A percentile compares a stretch with the other conserved stretches of the same genome.
Evolutionary conservation across 2,329 filamentous ascomycete genomes (phyloP).

Genomic region (Penicillium sp.): DNA sequence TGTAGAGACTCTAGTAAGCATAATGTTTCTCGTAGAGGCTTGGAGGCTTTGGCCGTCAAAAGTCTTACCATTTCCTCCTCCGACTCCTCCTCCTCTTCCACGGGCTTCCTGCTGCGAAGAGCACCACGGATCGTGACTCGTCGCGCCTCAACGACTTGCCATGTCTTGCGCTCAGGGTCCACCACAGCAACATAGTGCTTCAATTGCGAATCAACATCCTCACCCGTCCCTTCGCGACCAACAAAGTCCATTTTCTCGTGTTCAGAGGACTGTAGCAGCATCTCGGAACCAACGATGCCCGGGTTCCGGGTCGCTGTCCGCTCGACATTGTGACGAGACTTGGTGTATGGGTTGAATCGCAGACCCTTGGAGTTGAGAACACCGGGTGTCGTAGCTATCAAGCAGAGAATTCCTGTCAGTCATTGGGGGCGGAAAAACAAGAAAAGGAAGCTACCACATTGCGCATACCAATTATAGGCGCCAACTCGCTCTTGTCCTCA

Average conservation of each 20-base stretch:
- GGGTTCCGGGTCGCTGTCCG: slow-evolving; percentile 27
- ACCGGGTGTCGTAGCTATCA: slow-evolving; percentile 31
- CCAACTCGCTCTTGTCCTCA: slow-evolving; percentile 43
- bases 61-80: slow-evolving; percentile 27
- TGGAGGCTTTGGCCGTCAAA: neutral
- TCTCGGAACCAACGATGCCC: slow-evolving; percentile 40
- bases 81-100: slow-evolving; percentile 24
- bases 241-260: slow-evolving; percentile 57
- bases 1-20: slow-evolving; percentile 15
- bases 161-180: slow-evolving; percentile 48
- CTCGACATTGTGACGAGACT: slow-evolving; percentile 42
- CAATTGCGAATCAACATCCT: slow-evolving; percentile 47
- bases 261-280: slow-evolving; percentile 56
- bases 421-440: neutral
- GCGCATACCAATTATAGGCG: slow-evolving; percentile 45
- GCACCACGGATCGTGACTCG: slow-evolving; percentile 51
- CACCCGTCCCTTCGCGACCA: slow-evolving; percentile 44
- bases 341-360: slow-evolving; percentile 40
- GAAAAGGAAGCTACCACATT: neutral
- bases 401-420: neutral
- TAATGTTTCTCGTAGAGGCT: neutral
- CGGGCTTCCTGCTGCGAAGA: slow-evolving; percentile 27
- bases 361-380: slow-evolving; percentile 27
- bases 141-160: slow-evolving; percentile 51
- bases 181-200: slow-evolving; percentile 58